Percentiles rank a stretch among this genome's conserved stretches.
phyloP scores from a whole-genome alignment of 805 yeast species.

The Sugiyamaella boreocaroliniensis region DNA sequence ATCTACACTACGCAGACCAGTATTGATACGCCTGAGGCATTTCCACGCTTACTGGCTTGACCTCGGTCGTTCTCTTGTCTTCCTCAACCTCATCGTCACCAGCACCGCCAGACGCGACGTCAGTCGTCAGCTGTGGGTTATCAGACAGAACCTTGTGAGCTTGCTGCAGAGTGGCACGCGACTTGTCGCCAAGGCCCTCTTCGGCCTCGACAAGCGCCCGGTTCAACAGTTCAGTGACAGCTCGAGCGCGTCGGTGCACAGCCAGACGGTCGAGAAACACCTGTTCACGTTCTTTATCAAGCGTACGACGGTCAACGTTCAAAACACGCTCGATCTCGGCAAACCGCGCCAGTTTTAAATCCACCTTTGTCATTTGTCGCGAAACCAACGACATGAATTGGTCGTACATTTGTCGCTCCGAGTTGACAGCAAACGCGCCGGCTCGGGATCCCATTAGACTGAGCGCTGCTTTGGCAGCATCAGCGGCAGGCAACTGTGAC shows the following conservation, averaged over 20 bases:
- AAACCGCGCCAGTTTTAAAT: constrained; percentile 62
- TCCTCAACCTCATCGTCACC: constrained; percentile 20
- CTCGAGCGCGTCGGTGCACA: constrained; percentile 50
- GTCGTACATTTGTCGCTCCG: constrained; percentile 61
- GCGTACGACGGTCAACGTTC: constrained; percentile 38
- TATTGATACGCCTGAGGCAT: constrained; percentile 58
- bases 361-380: constrained; percentile 67
- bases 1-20: constrained; percentile 47
- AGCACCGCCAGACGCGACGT: neutral
- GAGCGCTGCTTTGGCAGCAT: constrained; percentile 62
- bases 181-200: constrained; percentile 6
- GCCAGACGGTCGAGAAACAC: constrained; percentile 64
- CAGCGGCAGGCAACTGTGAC: constrained; percentile 34
- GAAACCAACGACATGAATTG: constrained; percentile 59
- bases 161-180: constrained; percentile 22
- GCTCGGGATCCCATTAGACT: constrained; percentile 75
- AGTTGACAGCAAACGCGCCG: constrained; percentile 70
- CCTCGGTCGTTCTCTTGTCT: constrained; percentile 25
- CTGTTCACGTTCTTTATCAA: constrained; percentile 37
- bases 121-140: constrained; percentile 10
- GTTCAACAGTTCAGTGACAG: constrained; percentile 47
- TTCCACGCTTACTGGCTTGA: constrained; percentile 53
- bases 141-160: constrained; percentile 13
- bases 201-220: constrained; percentile 37
- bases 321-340: constrained; percentile 54